Conservation (phyloP, 2,329 filamentous ascomycete genomes). For the Pseudogymnoascus sp. region DNA sequence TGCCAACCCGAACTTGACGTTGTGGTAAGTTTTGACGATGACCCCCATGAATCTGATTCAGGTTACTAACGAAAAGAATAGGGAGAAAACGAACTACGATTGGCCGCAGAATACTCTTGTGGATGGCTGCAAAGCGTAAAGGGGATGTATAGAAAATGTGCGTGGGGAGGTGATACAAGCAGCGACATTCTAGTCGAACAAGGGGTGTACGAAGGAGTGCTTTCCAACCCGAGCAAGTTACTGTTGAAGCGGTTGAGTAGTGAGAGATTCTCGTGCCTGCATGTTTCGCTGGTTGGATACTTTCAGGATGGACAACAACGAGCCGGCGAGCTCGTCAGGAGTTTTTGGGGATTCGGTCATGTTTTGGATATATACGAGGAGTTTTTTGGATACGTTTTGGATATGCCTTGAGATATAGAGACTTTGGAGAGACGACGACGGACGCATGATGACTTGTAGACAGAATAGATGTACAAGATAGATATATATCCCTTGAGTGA, state of each 20-base stretch:
- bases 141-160: neutral
- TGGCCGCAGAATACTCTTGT: constrained; percentile 58
- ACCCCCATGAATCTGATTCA: neutral
- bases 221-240: neutral
- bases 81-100: constrained; percentile 42
- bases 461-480: neutral
- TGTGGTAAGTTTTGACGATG: constrained; percentile 43
- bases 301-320: neutral
- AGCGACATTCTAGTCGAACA: neutral
- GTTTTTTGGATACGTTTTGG: neutral
- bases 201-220: neutral
- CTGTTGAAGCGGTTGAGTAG: neutral
- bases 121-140: constrained; percentile 39
- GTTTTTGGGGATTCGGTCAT: neutral
- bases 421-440: neutral
- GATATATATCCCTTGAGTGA: neutral
- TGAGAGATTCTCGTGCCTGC: neutral
- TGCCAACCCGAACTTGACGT: constrained; percentile 56
- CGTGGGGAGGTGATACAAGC: neutral
- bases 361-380: neutral
- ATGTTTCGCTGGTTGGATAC: neutral
- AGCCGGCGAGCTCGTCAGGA: neutral
- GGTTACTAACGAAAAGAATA: constrained; percentile 24
- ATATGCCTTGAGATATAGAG: neutral
- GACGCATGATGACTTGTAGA: neutral